Conservation (phyloP, 305 asterid species). For the Fraxinus latifolia region DNA sequence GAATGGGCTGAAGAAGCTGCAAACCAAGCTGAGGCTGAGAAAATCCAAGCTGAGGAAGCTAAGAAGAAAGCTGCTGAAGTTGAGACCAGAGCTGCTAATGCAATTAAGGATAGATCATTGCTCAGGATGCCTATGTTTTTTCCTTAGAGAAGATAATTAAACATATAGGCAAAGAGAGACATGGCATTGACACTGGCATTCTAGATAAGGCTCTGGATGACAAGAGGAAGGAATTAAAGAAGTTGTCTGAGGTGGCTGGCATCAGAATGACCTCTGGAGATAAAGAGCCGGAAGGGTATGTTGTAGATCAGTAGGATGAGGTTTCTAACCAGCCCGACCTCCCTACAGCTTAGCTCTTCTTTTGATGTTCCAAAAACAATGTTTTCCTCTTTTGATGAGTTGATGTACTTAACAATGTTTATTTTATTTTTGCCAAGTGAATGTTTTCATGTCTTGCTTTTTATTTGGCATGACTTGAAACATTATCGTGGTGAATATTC, state of each 20-base stretch:
- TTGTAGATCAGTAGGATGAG: background rate
- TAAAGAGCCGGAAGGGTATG: background rate
- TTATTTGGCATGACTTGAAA: no score
- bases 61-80: background rate
- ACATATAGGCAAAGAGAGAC: no score
- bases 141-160: background rate
- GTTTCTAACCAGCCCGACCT: background rate
- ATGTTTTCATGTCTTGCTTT: background rate
- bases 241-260: background rate
- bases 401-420: background rate
- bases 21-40: background rate
- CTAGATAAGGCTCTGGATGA: background rate
- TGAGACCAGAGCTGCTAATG: background rate
- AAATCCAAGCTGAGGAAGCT: background rate
- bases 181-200: no score
- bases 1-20: background rate
- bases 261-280: background rate
- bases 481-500: no score
- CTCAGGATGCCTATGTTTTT: background rate
- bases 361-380: background rate
- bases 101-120: background rate
- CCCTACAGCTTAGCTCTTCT: background rate
- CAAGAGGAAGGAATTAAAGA: background rate
- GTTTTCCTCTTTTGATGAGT: background rate
- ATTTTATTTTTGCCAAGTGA: background rate